phyloP scores from a whole-genome alignment of 2,329 filamentous ascomycete species.

The Anisogramma anomala region DNA sequence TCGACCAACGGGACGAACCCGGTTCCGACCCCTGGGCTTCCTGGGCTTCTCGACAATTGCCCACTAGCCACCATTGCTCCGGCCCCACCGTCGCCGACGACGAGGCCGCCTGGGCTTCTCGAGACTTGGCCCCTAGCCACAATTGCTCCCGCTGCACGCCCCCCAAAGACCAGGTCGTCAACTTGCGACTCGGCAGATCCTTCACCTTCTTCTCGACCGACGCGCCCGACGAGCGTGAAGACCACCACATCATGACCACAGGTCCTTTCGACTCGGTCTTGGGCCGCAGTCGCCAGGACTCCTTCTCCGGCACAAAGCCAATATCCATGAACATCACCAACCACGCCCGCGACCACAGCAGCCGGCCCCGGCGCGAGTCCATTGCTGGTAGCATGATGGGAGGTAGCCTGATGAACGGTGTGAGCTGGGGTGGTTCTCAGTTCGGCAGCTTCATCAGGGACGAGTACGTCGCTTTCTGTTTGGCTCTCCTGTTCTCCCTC shows the following conservation, averaged over 20 bases:
- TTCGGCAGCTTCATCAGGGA: slow-evolving; percentile 95
- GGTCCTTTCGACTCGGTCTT: slow-evolving; percentile 48
- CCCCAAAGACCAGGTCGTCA: too few species aligned
- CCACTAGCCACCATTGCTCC: too few species aligned
- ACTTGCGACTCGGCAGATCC: background rate
- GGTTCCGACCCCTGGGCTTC: too few species aligned
- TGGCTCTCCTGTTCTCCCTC: slow-evolving; percentile 10
- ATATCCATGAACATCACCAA: slow-evolving; percentile 58
- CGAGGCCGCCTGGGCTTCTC: too few species aligned
- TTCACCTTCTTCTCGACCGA: slow-evolving; percentile 16
- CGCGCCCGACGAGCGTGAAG: slow-evolving; percentile 16
- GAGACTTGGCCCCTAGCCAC: too few species aligned
- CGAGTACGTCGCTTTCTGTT: slow-evolving; percentile 57
- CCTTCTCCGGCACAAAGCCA: slow-evolving; percentile 52
- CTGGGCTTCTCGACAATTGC: too few species aligned
- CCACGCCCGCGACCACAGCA: slow-evolving; percentile 47
- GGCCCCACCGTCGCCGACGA: too few species aligned
- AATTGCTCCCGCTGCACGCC: too few species aligned
- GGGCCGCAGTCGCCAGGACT: slow-evolving; percentile 50
- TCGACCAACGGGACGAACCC: too few species aligned
- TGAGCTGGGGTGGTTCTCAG: slow-evolving; percentile 95
- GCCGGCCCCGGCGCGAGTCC: slow-evolving; percentile 48
- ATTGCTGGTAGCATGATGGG: slow-evolving; percentile 56
- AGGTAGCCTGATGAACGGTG: slow-evolving; percentile 62
- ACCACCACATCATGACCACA: slow-evolving; percentile 44